Base-by-base conservation (phyloP, 2,329 filamentous ascomycete genomes). In the Colletotrichum melonis region DNA sequence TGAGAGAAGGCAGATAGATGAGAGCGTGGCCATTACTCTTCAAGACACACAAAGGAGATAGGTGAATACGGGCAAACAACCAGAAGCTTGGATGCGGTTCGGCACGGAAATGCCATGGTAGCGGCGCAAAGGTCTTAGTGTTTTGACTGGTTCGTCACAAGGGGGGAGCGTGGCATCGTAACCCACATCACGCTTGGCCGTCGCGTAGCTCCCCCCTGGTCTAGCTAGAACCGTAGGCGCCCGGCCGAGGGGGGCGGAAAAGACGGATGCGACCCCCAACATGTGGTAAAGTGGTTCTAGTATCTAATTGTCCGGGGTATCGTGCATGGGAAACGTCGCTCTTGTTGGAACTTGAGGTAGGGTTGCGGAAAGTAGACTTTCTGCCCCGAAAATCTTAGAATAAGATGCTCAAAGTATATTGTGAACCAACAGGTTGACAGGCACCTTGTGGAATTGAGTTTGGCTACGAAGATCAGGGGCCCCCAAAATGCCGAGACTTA, bases 41-140 rank as follows among this genome's bases (percentile, higher is more conserved):
- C 54, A 52, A 66, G 60, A 73, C 56, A 69, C 9, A 6, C 16
- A 52, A 46, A 24, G 19, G 19, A 35, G 22, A 55, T 49, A 32
- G 24, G 14, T 49, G 19, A n/a, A 55, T 65, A 55, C 60, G 60
- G 55, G 32, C 32, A 35, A 35, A 35, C 32, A 35, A 35, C 3
- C 64, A 59, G 65, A 32, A 49, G 49, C 32, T 49, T 42, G 38
- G 28, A 42, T 67, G 42, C 42, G 46, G 60, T 35, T 55, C 38
- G 54, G 49, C 26, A 54, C 6, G 52, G 28, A 55, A 56, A 68
- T 65, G 70, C 60, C 70, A 24, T 49, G 59, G 49, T 32, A n/a
- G 42, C 55, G n/a, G 58, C 54, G 24, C 42, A 46, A 38, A 57
- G 67, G 46, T 55, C 67, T 70, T 70, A 60, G 70, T 70, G 60